These are phyloP conservation scores for Hanseniaspora singularis DNA, from an alignment of 805 yeast species.

Conservation along the genomic window DNA sequence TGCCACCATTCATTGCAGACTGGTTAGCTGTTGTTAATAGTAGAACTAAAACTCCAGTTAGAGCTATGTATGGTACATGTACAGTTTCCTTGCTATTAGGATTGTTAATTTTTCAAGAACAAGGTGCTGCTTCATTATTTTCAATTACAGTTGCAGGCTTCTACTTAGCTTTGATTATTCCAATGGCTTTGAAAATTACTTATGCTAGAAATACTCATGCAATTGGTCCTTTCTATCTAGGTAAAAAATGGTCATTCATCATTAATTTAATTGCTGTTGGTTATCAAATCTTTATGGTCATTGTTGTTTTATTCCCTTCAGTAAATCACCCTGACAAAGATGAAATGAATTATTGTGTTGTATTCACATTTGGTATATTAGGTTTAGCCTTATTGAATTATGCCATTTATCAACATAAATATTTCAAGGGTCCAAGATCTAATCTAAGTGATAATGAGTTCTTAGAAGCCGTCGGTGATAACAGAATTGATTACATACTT, in stretches of 20 bases:
- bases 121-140: slow-evolving; percentile 55
- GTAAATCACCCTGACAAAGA: slow-evolving; percentile 29
- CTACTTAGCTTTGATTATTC: slow-evolving; percentile 51
- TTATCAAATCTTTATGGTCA: slow-evolving; percentile 41
- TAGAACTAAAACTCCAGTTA: slow-evolving; percentile 44
- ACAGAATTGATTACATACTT: slow-evolving; percentile 18
- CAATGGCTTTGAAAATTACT: slow-evolving; percentile 43
- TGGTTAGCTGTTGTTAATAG: slow-evolving; percentile 45
- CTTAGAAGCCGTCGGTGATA: slow-evolving; percentile 21
- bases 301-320: slow-evolving; percentile 51
- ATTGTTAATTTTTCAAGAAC: slow-evolving; percentile 44
- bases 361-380: slow-evolving; percentile 49
- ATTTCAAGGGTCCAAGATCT: slow-evolving; percentile 44
- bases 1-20: slow-evolving; percentile 43
- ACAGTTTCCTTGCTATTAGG: slow-evolving; percentile 42
- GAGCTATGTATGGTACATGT: slow-evolving; percentile 48
- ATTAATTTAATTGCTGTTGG: slow-evolving; percentile 37
- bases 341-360: slow-evolving; percentile 58
- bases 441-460: slow-evolving; percentile 22
- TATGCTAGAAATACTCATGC: slow-evolving; percentile 37
- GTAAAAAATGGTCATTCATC: slow-evolving; percentile 33
- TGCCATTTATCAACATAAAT: slow-evolving; percentile 38
- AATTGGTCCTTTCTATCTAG: slow-evolving; percentile 57
- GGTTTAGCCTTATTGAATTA: slow-evolving; percentile 40
- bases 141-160: slow-evolving; percentile 53